Evolutionary conservation across 1,284 basidiomycete species (phyloP), one percentile per base, ranked within the genome.

Genomic region (Tylopilus sp.): DNA sequence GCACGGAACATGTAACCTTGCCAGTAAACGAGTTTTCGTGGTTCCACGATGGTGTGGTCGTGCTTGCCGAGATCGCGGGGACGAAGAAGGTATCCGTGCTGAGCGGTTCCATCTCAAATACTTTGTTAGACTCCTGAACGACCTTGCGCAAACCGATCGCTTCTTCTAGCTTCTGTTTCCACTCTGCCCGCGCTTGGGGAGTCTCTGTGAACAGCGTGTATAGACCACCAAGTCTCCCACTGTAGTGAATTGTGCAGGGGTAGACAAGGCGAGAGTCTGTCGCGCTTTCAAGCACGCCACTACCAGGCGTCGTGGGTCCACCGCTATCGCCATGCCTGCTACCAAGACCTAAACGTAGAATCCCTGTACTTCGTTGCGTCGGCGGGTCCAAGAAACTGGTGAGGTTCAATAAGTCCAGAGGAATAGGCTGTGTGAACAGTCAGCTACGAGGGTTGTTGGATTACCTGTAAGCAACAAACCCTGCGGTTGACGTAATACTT

Each of bases 101-200:
- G 46, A 94, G 75, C 4, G 85, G 88, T 62, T 91, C 88, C 57
- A 92, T 79, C 68, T 94, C 91, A 60, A 95, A 94, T 29, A 92
- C 91, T 73, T 91, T 93, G 70, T 91, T 93, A 29, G 85, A 86
- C 58, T 96, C 94, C 61, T 94, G 89, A 35, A 95, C 89, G 29
- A 88, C 87, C 60, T 81, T 81, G 31, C 94, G 82, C 55, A 96
- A 66, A 5, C 86, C 88, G 47, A 92, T 81, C 8, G 93, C 93
- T 67, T 95, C 91, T 53, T 91, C 84, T 11, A 98, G 71, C 70
- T 91, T 94, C 60, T 83, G 76, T 63, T 88, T 87, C 96, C 96
- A 99, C 53, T 94, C 90, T 14, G 73, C 65, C 2, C 94, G 81
- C 3, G 78, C 77, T n/a, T 81, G 77, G 8, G 80, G 73, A 1